These are phyloP conservation scores for Thymus mandschuricus DNA, from an alignment of 257 asterid species.

Conservation along the genomic window DNA sequence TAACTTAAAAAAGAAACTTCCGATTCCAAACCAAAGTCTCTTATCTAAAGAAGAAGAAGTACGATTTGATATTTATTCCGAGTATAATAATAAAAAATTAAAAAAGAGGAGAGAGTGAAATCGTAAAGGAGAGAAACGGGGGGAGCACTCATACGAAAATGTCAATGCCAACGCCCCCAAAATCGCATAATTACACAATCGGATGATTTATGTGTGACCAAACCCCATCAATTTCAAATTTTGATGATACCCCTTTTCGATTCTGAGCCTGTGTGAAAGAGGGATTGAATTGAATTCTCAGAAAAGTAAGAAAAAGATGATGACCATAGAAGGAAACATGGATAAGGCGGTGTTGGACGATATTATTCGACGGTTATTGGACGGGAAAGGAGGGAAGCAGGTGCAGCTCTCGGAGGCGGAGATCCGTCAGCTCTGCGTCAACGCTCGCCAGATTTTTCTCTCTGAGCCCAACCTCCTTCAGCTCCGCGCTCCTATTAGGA, in stretches of 20 bases:
- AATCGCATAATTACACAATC: neutral
- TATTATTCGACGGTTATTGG: slow-evolving; percentile 69
- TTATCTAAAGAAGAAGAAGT: too few species aligned
- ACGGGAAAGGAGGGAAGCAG: slow-evolving; percentile 86
- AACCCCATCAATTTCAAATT: slow-evolving; percentile 7
- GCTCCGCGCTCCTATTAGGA: slow-evolving; percentile 75
- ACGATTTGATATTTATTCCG: too few species aligned
- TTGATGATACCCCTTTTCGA: slow-evolving; percentile 15
- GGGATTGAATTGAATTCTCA: slow-evolving; percentile 13
- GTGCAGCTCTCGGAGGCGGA: slow-evolving; percentile 93
- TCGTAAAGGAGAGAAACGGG: slow-evolving; percentile 28
- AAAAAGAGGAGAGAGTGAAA: neutral
- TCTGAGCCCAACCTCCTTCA: slow-evolving; percentile 77
- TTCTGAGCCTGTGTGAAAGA: neutral
- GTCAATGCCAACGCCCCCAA: slow-evolving; percentile 22
- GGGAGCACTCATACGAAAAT: slow-evolving; percentile 35
- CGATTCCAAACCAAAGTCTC: too few species aligned
- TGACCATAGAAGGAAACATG: slow-evolving; percentile 83
- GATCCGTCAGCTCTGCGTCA: slow-evolving; percentile 93
- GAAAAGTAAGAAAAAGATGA: slow-evolving; percentile 40
- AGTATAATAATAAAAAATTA: neutral
- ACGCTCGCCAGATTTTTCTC: slow-evolving; percentile 78
- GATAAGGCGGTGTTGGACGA: slow-evolving; percentile 82
- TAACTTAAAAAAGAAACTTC: too few species aligned
- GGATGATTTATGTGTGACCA: too few species aligned